Percentiles rank a stretch among this genome's conserved stretches.
Evolutionary conservation across 495 filamentous ascomycete genomes (phyloP).

Genomic region (Aspergillus indologenus): DNA sequence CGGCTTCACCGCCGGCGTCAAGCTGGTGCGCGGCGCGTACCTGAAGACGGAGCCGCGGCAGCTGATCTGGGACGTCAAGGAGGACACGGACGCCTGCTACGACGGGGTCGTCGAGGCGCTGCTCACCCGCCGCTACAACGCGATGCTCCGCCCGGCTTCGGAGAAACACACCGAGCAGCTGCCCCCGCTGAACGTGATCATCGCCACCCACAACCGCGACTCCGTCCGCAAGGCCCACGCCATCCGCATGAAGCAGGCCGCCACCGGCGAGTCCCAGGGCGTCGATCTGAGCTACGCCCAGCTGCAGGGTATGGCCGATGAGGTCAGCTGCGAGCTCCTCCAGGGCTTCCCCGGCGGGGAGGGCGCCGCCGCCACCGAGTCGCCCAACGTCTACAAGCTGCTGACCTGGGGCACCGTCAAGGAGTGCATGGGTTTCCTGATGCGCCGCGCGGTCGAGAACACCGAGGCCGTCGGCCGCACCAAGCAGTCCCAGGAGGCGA

Average conservation of each 20-base stretch:
- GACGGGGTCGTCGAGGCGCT: conserved; percentile 58
- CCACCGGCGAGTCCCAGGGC: conserved; percentile 36
- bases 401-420: conserved; percentile 86
- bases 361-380: conserved; percentile 29
- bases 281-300: conserved; percentile 79
- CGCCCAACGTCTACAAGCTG: conserved; percentile 77
- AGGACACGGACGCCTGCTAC: conserved; percentile 71
- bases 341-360: conserved; percentile 44
- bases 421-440: conserved; percentile 91
- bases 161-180: conserved; percentile 41
- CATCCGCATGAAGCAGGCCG: conserved; percentile 51
- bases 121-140: conserved; percentile 53
- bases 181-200: conserved; percentile 65
- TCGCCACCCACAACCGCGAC: conserved; percentile 90
- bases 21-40: conserved; percentile 92
- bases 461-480: conserved; percentile 81
- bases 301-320: conserved; percentile 96
- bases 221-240: conserved; percentile 70
- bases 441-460: conserved; percentile 87
- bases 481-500: conserved; percentile 68
- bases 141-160: conserved; percentile 42
- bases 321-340: conserved; percentile 81
- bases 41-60: conserved; percentile 74
- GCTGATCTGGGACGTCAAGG: conserved; percentile 76
- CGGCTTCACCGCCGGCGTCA: conserved; percentile 78